phyloP scores from a whole-genome alignment of 169 alveolate genomes.

The Plasmodium gallinaceum region DNA sequence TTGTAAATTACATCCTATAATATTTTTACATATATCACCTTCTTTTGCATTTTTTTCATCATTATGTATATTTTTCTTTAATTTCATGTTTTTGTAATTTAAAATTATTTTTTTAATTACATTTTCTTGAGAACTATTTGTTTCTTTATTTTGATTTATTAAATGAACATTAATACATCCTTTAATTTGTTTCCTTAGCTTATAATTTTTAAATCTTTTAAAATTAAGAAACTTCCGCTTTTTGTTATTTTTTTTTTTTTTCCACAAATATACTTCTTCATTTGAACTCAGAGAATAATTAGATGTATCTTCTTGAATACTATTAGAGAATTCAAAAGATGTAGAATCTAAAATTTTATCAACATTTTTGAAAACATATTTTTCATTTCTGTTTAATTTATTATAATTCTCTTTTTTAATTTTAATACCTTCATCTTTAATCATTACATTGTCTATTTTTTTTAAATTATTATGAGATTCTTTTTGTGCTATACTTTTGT shows the following conservation, averaged over 20 bases:
- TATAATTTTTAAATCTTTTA: not conserved
- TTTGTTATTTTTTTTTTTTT: conserved; percentile 7
- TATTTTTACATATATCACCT: not conserved
- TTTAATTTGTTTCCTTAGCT: conserved; percentile 13
- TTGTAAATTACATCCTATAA: not conserved
- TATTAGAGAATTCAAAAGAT: not conserved
- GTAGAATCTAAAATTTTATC: not conserved
- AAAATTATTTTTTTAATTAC: conserved; percentile 49
- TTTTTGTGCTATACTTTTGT: not conserved
- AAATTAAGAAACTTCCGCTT: not conserved
- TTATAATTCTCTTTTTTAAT: not conserved
- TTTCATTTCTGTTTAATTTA: not conserved
- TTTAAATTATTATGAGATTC: not conserved
- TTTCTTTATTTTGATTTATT: conserved; percentile 21
- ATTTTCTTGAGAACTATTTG: conserved; percentile 22
- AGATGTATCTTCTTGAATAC: conserved; percentile 11
- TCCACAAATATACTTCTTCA: conserved; percentile 46
- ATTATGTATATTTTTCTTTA: not conserved
- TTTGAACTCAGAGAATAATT: conserved; percentile 43
- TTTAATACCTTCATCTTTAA: not conserved
- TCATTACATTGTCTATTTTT: not conserved
- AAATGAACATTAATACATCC: conserved; percentile 18
- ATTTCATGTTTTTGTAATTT: conserved; percentile 29
- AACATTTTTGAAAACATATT: not conserved
- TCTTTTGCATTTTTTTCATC: not conserved